Percentiles rank a stretch among this genome's conserved stretches.
phyloP scores from a whole-genome alignment of 2,329 filamentous ascomycete genomes.

The Pestalotiopsis sp. region DNA sequence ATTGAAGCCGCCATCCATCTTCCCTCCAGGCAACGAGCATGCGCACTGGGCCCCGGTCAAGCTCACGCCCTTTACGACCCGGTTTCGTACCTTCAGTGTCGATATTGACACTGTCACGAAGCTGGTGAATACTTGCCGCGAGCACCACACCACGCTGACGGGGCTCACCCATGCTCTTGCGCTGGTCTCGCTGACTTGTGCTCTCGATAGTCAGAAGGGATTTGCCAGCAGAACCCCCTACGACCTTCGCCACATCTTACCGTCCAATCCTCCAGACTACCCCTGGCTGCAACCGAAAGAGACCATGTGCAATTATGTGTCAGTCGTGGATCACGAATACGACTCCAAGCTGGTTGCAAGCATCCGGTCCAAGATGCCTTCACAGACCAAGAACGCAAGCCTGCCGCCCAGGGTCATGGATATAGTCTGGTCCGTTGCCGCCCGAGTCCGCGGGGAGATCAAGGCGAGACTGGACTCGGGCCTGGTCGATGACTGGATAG shows the following conservation, averaged over 20 bases:
- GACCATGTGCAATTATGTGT: constrained; percentile 25
- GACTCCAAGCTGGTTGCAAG: constrained; percentile 17
- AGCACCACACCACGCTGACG: constrained; percentile 23
- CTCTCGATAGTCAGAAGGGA: constrained; percentile 16
- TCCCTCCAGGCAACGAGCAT: background rate
- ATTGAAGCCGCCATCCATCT: constrained; percentile 14
- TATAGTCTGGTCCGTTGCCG: constrained; percentile 23
- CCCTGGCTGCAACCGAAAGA: constrained; percentile 17
- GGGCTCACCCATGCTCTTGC: constrained; percentile 21
- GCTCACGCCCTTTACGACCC: constrained; percentile 24
- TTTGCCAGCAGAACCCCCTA: constrained; percentile 20
- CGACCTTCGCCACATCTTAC: constrained; percentile 23
- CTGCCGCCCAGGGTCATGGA: constrained; percentile 16
- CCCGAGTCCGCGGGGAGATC: constrained; percentile 30
- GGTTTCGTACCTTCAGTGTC: constrained; percentile 21
- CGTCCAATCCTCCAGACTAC: constrained; percentile 1
- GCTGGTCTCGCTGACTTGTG: constrained; percentile 16
- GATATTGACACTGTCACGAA: constrained; percentile 6
- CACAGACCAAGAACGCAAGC: background rate
- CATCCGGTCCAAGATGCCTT: constrained; percentile 14
- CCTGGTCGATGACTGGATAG: constrained; percentile 34
- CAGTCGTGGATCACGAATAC: constrained; percentile 21
- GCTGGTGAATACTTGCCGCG: constrained; percentile 20
- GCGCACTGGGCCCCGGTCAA: constrained; percentile 24
- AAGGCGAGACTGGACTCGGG: constrained; percentile 26